A percentile compares a stretch with the other conserved stretches of the same genome.
Conservation (phyloP, 2,329 filamentous ascomycete species). For the Fusarium sp. region DNA sequence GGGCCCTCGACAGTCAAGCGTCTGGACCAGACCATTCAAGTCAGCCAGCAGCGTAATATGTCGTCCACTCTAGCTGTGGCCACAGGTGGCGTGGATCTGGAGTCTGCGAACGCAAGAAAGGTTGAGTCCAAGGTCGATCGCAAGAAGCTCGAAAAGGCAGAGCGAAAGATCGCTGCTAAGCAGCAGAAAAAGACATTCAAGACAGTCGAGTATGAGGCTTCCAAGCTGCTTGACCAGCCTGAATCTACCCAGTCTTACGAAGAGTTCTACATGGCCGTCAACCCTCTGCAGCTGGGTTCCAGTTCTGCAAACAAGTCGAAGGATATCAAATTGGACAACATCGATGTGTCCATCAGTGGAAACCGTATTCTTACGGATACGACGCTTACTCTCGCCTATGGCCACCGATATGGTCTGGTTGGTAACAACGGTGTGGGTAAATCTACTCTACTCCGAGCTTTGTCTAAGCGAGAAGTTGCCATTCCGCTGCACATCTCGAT, state of each 20-base stretch:
- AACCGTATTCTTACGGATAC: constrained; percentile 91
- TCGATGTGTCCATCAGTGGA: constrained; percentile 93
- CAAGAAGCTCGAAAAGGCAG: constrained; percentile 99
- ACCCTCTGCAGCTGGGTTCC: constrained; percentile 87
- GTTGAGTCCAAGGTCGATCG: constrained; percentile 97
- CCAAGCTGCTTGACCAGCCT: constrained; percentile 83
- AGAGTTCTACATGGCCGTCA: constrained; percentile 99
- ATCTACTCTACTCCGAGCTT: constrained; percentile 90
- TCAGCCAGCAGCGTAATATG: constrained; percentile 93
- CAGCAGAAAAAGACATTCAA: constrained; percentile 99
- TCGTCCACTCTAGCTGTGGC: constrained; percentile 93
- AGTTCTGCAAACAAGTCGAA: constrained; percentile 87
- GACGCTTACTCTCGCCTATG: constrained; percentile 88
- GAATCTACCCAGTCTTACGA: constrained; percentile 92
- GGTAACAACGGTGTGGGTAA: constrained; percentile 99
- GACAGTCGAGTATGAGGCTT: constrained; percentile 97
- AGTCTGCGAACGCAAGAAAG: constrained; percentile 91
- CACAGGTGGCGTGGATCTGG: constrained; percentile 86
- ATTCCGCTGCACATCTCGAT: constrained; percentile 99
- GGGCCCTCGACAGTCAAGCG: constrained; percentile 82
- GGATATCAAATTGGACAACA: constrained; percentile 97
- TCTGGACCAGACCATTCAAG: constrained; percentile 94
- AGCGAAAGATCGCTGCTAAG: constrained; percentile 96
- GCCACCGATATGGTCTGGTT: constrained; percentile 94
- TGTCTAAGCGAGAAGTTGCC: constrained; percentile 91